phyloP scores from a whole-genome alignment of 352 stramenopile species.

The Detonula confervacea region DNA sequence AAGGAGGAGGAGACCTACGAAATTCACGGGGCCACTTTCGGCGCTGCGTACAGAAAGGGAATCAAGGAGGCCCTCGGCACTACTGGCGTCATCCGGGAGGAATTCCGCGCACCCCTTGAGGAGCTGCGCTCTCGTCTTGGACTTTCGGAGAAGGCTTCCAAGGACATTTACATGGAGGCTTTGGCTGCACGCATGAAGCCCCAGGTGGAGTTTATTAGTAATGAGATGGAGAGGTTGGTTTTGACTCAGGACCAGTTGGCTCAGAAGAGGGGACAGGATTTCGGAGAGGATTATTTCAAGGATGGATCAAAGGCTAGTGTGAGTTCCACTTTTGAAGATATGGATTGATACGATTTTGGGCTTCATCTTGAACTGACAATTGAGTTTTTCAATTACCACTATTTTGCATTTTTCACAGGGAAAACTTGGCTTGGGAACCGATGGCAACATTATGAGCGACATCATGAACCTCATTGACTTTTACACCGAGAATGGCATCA shows the following conservation, averaged over 20 bases:
- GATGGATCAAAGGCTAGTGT: constrained; percentile 67
- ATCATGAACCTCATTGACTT: constrained; percentile 87
- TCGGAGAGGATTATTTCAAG: constrained; percentile 85
- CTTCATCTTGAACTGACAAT: no score
- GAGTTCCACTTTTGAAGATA: no score
- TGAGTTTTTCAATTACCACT: background rate
- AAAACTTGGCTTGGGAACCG: constrained; percentile 78
- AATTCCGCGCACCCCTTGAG: constrained; percentile 75
- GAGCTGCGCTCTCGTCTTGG: constrained; percentile 74
- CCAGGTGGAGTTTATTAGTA: constrained; percentile 83
- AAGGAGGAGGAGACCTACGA: constrained; percentile 58
- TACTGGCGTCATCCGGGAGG: constrained; percentile 80
- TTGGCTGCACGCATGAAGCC: constrained; percentile 79
- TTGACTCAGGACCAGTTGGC: constrained; percentile 81
- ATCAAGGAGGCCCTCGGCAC: constrained; percentile 86
- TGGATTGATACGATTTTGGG: no score
- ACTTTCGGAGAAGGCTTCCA: constrained; percentile 71
- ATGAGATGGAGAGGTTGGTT: constrained; percentile 82
- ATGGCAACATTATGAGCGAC: constrained; percentile 86
- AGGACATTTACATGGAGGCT: constrained; percentile 75
- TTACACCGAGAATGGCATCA: constrained; percentile 83
- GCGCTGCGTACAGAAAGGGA: constrained; percentile 76
- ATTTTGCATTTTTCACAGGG: constrained; percentile 49
- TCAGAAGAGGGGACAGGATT: constrained; percentile 74
- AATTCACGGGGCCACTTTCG: constrained; percentile 70